Conservation (phyloP, 495 filamentous ascomycete genomes). For the Penicillium egyptiacum region DNA sequence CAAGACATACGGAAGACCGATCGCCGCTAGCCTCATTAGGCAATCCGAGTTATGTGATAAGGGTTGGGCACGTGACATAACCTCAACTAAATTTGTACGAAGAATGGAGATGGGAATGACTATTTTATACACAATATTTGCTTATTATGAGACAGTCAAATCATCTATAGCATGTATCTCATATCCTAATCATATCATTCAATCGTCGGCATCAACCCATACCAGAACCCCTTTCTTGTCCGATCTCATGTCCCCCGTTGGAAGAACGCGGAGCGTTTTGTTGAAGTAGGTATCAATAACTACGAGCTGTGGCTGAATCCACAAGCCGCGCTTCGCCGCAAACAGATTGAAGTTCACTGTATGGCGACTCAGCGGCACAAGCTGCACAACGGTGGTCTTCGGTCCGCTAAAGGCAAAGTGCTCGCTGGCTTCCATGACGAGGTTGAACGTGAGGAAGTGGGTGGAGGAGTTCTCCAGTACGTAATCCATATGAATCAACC, state of each 20-base stretch:
- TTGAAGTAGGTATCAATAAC: slow-evolving; percentile 89
- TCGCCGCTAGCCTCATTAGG: slow-evolving; percentile 38
- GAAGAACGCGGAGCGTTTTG: slow-evolving; percentile 73
- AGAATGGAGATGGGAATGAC: neutral
- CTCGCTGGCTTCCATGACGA: slow-evolving; percentile 89
- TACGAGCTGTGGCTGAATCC: slow-evolving; percentile 71
- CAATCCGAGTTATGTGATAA: slow-evolving; percentile 29
- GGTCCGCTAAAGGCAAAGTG: slow-evolving; percentile 91
- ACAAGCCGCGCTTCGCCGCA: slow-evolving; percentile 55
- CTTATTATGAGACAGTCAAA: slow-evolving; percentile 1
- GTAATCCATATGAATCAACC: slow-evolving; percentile 58
- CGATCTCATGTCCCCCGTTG: slow-evolving; percentile 67
- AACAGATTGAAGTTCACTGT: slow-evolving; percentile 69
- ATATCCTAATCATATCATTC: slow-evolving; percentile 8
- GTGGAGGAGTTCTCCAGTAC: slow-evolving; percentile 91
- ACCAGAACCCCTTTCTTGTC: slow-evolving; percentile 71
- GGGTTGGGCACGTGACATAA: slow-evolving; percentile 31
- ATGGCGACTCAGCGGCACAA: slow-evolving; percentile 76
- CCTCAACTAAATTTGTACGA: slow-evolving; percentile 3
- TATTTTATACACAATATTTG: neutral
- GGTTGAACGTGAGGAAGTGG: slow-evolving; percentile 88
- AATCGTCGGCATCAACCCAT: slow-evolving; percentile 60
- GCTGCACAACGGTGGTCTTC: slow-evolving; percentile 71
- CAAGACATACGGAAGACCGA: slow-evolving; percentile 37
- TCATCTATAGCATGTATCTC: slow-evolving; percentile 1